Conservation (phyloP, 2,329 filamentous ascomycete genomes). For the Grosmannia clavigera region DNA sequence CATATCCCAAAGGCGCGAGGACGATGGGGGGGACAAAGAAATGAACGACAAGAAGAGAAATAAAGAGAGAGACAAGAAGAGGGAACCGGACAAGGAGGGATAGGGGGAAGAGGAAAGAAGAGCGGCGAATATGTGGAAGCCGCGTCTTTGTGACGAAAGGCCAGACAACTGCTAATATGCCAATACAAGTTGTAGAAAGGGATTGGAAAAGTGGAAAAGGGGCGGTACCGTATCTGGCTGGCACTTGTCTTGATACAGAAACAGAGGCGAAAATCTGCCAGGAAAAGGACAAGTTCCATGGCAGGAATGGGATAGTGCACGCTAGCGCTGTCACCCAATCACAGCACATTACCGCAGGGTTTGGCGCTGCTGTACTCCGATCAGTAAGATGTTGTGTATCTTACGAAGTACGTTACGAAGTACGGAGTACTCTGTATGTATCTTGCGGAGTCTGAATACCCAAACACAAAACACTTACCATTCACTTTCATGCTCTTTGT, state of each 20-base stretch:
- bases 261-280: background rate
- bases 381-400: background rate
- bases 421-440: too few species aligned
- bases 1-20: constrained; percentile 27
- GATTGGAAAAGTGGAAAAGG: background rate
- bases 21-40: background rate
- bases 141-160: background rate
- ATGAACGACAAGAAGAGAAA: background rate
- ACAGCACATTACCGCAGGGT: background rate
- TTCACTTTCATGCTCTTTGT: too few species aligned
- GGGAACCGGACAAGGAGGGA: background rate
- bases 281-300: background rate
- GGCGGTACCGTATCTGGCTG: background rate
- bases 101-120: background rate
- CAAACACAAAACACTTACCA: too few species aligned
- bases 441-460: too few species aligned
- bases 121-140: background rate
- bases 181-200: too few species aligned
- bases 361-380: background rate
- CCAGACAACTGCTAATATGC: too few species aligned
- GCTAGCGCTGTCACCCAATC: background rate
- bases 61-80: background rate
- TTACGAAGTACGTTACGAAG: too few species aligned
- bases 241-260: background rate
- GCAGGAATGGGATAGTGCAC: background rate